phyloP scores from a whole-genome alignment of 441 rosid species.

The Jatropha podagrica region DNA sequence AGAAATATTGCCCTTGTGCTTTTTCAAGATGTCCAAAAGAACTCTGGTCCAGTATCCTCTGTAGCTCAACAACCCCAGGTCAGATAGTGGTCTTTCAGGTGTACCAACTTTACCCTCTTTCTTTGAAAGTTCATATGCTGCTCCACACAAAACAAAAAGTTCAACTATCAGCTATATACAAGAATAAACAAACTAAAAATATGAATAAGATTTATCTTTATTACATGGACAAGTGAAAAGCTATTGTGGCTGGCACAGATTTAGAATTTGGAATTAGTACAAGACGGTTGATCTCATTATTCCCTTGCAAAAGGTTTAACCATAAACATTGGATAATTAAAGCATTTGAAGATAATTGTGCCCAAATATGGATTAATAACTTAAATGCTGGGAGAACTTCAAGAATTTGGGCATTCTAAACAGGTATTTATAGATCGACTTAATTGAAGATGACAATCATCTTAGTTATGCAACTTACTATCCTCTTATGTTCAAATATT shows the following conservation, averaged over 20 bases:
- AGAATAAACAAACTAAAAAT: not conserved
- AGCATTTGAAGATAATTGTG: too few species aligned
- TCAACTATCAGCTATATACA: not conserved
- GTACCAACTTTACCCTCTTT: conserved; percentile 99
- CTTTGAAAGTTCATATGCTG: conserved; percentile 99
- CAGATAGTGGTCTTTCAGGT: conserved; percentile 98
- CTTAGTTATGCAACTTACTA: not conserved
- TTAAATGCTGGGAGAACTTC: not conserved
- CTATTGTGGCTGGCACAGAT: not conserved
- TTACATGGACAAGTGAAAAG: not conserved
- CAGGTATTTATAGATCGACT: not conserved
- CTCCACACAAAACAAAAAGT: conserved; percentile 19
- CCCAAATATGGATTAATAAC: too few species aligned
- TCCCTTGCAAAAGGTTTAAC: not conserved
- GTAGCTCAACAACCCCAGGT: conserved; percentile 92
- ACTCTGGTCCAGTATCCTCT: conserved; percentile 98
- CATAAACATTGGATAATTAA: not conserved
- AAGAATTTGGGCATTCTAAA: not conserved
- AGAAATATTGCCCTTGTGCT: conserved; percentile 96
- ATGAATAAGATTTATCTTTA: not conserved
- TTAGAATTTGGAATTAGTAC: not conserved
- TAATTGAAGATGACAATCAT: not conserved
- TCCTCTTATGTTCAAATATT: not conserved
- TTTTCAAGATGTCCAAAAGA: conserved; percentile 91
- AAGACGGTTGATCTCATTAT: not conserved